These are phyloP conservation scores for Debaryomyces singareniensis DNA, from an alignment of 1,139 yeast species.

Conservation along the genomic window DNA sequence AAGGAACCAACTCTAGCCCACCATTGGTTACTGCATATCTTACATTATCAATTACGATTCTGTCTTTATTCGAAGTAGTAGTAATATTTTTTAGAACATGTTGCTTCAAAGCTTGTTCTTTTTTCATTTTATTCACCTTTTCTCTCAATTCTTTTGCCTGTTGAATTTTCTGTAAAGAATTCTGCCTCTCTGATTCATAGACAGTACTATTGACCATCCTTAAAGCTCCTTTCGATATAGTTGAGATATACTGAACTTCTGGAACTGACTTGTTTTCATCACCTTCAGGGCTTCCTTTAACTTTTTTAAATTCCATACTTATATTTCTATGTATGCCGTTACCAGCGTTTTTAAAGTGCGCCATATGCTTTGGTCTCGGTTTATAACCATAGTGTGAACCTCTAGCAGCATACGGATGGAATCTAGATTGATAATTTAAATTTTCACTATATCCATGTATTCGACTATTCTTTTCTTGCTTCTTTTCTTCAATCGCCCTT, in stretches of 20 bases:
- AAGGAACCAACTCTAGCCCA: slow-evolving; percentile 28
- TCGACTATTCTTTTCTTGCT: slow-evolving; percentile 6
- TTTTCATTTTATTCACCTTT: slow-evolving; percentile 11
- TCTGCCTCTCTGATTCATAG: slow-evolving; percentile 25
- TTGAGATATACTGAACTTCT: slow-evolving; percentile 15
- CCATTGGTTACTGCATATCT: slow-evolving; percentile 26
- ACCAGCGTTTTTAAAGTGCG: slow-evolving; percentile 2
- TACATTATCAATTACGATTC: slow-evolving; percentile 26
- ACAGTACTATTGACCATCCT: slow-evolving; percentile 28
- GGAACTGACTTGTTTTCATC: slow-evolving; percentile 1
- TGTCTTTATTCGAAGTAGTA: slow-evolving; percentile 30
- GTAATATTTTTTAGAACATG: slow-evolving; percentile 19
- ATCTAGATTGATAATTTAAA: slow-evolving; percentile 3
- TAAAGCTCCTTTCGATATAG: slow-evolving; percentile 28
- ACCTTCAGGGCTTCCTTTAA: background rate
- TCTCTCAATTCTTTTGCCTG: slow-evolving; percentile 12
- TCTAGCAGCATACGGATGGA: slow-evolving; percentile 5
- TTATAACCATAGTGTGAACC: slow-evolving; percentile 5
- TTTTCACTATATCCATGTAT: slow-evolving; percentile 1
- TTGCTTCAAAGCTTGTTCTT: slow-evolving; percentile 7
- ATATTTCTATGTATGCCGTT: slow-evolving; percentile 15
- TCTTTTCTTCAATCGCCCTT: slow-evolving; percentile 19
- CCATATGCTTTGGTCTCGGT: background rate
- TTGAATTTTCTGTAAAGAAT: slow-evolving; percentile 10
- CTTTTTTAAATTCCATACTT: slow-evolving; percentile 17